Evolutionary conservation across 2,329 filamentous ascomycete genomes (phyloP), one percentile per base, ranked within the genome.

Genomic region (Alternaria consortialis): DNA sequence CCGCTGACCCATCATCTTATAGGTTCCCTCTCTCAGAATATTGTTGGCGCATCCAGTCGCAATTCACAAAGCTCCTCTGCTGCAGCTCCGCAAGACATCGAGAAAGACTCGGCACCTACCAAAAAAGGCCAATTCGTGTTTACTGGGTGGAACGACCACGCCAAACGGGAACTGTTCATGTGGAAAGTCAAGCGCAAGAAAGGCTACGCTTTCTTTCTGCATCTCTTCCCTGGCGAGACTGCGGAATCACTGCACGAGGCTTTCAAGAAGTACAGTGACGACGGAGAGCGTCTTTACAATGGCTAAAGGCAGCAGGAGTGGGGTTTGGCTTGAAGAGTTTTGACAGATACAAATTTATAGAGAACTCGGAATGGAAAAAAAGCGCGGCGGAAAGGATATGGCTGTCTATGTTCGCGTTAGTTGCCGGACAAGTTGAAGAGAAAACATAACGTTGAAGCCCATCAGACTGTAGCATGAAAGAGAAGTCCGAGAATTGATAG

Each of bases 171-270:
- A 23, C 15, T 59, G 29, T 59, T 55, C 36, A 29, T 46, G 29
- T 55, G 56, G 56, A 59, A 55, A 25, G 27, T 36, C 7, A 42
- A 55, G 25, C 37, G 37, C 25, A 59, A 50, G 29, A 59, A 59
- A 42, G 56, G 56, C 8, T 39, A 39, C 25, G 15, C 13, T 7
- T 31, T 48, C 27, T 55, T 55, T 32, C 3, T 48, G 15, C 51
- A 50, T 27, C 34, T 48, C 12, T 59, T 59, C 39, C 51, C 56
- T 9, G 51, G 56, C 7, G 56, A 59, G 36, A 59, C 56, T 6
- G 40, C 13, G 11, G 51, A 31, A 6, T 55, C 56, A 17, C 29
- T 59, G 8, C 51, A 17, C 4, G 56, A 47, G 15, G 56, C 56
- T 20, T 59, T 53, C 51, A 20, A 42, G 5, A n/a, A 55, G 36